These are phyloP conservation scores for Chenopodium album DNA, from an alignment of 148 eudicot species.

Conservation along the genomic window DNA sequence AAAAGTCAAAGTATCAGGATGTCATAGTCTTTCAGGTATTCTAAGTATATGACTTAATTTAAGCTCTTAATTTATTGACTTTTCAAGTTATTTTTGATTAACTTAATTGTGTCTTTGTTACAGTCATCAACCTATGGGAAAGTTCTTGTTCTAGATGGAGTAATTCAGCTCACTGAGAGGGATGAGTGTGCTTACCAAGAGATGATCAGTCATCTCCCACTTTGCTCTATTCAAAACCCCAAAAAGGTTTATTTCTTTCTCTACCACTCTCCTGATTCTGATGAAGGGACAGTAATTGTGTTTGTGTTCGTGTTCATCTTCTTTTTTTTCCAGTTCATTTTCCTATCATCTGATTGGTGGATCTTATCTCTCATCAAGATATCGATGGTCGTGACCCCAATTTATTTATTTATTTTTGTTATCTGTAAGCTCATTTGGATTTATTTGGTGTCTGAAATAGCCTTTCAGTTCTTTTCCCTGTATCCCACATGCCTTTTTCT, in stretches of 20 bases:
- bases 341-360: not conserved
- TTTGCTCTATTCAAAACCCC: constrained; percentile 89
- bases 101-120: constrained; percentile 17
- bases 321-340: not conserved
- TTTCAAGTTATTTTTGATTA: not conserved
- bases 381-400: not conserved
- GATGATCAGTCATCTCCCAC: constrained; percentile 94
- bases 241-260: constrained; percentile 60
- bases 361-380: not conserved
- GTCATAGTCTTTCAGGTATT: constrained; percentile 85
- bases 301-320: not conserved
- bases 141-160: constrained; percentile 93
- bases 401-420: not conserved
- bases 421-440: not conserved
- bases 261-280: not conserved
- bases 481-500: not conserved
- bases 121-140: constrained; percentile 94
- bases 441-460: not conserved
- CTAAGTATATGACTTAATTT: not conserved
- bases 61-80: not conserved
- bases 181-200: constrained; percentile 99
- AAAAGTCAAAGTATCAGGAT: constrained; percentile 82
- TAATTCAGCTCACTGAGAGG: constrained; percentile 94
- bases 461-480: not conserved
- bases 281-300: not conserved